Evolutionary conservation across 306 rosid genomes (phyloP).

Genomic region (Pyrus pyrifolia): DNA sequence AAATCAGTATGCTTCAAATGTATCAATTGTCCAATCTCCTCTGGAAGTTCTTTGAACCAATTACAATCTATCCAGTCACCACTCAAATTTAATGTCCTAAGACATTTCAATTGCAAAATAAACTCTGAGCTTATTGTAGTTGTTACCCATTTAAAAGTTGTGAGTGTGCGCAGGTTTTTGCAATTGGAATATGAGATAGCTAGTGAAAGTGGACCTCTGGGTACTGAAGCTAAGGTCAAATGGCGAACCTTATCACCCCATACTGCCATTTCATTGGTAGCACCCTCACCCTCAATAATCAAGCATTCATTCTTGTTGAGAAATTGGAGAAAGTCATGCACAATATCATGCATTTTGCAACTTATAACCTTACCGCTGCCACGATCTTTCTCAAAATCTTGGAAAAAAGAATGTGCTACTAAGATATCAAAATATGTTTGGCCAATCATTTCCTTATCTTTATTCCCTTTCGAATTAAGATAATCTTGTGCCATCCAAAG

Average conservation of each 20-base stretch:
- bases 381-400: background rate
- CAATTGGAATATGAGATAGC: background rate
- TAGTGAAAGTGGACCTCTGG: too few relatives aligned
- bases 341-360: too few relatives aligned
- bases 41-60: background rate
- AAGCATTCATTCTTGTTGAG: too few relatives aligned
- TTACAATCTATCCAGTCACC: accelerated
- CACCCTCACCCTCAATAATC: background rate
- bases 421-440: background rate
- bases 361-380: too few relatives aligned
- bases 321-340: too few relatives aligned
- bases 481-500: background rate
- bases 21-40: background rate
- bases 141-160: accelerated
- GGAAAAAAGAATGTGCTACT: background rate
- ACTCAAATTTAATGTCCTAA: background rate
- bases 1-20: background rate
- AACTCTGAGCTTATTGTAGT: background rate
- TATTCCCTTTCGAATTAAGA: background rate
- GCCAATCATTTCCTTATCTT: background rate
- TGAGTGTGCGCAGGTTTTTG: background rate
- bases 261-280: too few relatives aligned
- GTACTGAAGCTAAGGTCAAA: background rate
- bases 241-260: background rate
- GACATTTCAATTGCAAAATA: background rate